A percentile compares a stretch with the other conserved stretches of the same genome.
phyloP scores from a whole-genome alignment of 306 rosid genomes.

The Lupinus albus region DNA sequence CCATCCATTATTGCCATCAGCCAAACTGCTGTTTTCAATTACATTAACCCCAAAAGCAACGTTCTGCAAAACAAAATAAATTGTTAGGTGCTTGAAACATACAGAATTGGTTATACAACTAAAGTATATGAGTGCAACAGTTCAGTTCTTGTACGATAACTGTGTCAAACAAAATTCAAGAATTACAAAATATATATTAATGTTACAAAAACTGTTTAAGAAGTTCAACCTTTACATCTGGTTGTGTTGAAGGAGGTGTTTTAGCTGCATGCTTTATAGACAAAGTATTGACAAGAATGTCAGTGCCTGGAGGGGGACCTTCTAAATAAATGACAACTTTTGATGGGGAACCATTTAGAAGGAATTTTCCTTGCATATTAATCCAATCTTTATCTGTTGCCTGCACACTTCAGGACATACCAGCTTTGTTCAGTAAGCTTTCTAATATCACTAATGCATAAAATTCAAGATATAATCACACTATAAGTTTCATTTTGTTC shows the following conservation, averaged over 20 bases:
- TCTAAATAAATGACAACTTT: conserved; percentile 83
- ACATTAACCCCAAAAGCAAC: conserved; percentile 73
- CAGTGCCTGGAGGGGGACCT: conserved; percentile 88
- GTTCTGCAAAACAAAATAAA: conserved; percentile 55
- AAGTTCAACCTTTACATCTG: conserved; percentile 61
- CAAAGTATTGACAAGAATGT: conserved; percentile 81
- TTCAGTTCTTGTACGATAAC: conserved; percentile 22
- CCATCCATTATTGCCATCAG: conserved; percentile 80
- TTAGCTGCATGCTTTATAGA: conserved; percentile 83
- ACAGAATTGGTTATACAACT: conserved; percentile 20
- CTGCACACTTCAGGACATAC: conserved; percentile 70
- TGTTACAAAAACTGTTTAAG: conserved; percentile 4
- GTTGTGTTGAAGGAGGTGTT: conserved; percentile 71
- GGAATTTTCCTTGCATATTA: conserved; percentile 86
- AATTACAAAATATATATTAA: conserved; percentile 31
- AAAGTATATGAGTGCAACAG: conserved; percentile 3
- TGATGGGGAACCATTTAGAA: conserved; percentile 78
- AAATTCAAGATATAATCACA: not conserved
- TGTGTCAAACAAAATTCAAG: conserved; percentile 7
- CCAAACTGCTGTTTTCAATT: conserved; percentile 78
- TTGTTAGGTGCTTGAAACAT: conserved; percentile 17
- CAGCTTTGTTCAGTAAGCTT: conserved; percentile 38
- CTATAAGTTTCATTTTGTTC: conserved; percentile 24
- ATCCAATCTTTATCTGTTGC: conserved; percentile 95
- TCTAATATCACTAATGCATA: not conserved